Evolutionary conservation across 1,139 yeast species (phyloP).

Genomic region (Nakaseomyces kungkrabaensis): DNA sequence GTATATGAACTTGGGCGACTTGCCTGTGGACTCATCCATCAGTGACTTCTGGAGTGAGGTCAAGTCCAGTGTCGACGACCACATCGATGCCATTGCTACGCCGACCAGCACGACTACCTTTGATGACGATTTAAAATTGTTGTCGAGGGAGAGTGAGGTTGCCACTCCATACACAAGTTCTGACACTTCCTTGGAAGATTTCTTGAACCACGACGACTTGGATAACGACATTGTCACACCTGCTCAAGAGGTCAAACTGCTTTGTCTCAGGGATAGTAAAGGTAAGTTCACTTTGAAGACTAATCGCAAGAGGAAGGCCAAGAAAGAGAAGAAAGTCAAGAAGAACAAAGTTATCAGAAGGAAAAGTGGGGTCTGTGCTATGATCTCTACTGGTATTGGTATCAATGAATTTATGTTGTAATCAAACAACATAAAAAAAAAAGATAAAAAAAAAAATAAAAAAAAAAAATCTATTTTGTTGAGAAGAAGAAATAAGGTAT

Average conservation of each 20-base stretch:
- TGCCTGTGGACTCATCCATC: conserved; percentile 6
- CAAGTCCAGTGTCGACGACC: conserved; percentile 15
- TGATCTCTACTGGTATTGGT: conserved; percentile 28
- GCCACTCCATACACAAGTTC: conserved; percentile 1
- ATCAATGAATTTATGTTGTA: conserved; percentile 28
- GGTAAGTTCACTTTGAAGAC: conserved; percentile 26
- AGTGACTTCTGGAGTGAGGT: conserved; percentile 29
- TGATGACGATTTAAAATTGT: conserved; percentile 3
- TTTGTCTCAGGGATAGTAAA: conserved; percentile 24
- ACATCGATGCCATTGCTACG: conserved; percentile 3
- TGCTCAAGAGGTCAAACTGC: conserved; percentile 4
- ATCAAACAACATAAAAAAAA: neutral
- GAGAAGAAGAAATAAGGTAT: neutral
- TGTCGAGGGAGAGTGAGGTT: conserved; percentile 1
- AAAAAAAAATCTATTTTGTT: neutral
- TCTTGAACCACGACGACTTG: conserved; percentile 8
- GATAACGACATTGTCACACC: conserved; percentile 1
- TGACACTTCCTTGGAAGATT: conserved; percentile 8
- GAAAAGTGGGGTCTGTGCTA: conserved; percentile 27
- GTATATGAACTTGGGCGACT: conserved; percentile 1
- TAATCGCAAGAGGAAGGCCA: conserved; percentile 9
- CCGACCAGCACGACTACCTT: conserved; percentile 4
- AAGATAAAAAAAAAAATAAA: neutral
- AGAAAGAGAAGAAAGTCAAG: conserved; percentile 11
- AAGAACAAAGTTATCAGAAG: conserved; percentile 22